Evolutionary conservation across 2,329 filamentous ascomycete genomes (phyloP), one percentile per base, ranked within the genome.

Genomic region (Claviceps spartinae): DNA sequence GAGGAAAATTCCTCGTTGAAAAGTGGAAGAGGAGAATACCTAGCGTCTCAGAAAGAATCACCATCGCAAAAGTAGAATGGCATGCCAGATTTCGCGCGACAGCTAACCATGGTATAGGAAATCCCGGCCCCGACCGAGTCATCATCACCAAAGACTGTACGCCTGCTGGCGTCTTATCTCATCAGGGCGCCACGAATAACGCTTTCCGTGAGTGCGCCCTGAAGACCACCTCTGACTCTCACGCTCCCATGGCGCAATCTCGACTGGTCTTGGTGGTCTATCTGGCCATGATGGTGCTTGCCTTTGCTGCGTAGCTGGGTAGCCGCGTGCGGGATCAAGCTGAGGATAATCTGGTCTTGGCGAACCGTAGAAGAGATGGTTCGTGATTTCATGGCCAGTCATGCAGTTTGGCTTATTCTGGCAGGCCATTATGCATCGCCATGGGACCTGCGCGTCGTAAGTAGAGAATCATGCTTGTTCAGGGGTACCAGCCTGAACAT

Each of bases 151-250:
- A 62, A 0, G 55, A 67, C 11, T 73, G 79, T 56, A 57, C 72
- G 53, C 70, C 74, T 38, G 81, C 78, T n/a, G 81, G 79, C 42
- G 69, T 73, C 44, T 82, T 85, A 54, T 85, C 82, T 1, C 82
- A 85, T 60, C 51, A 45, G 30, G 53, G 48, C 14, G 44, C 53
- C 30, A 48, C 6, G 5, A 46, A 48, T 18, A 54, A 54, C 14
- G 45, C 43, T n/a, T 54, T 54, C 18, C 43, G 41, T 38, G 48
- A 50, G 40, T 54, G 53, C 44, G 41, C 14, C 8, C 24, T 52
- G 16, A 54, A 48, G 34, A 14, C 40, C 2, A 42, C 52, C 5
- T 30, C 49, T 30, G 7, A 46, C 26, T 18, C 52, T 3, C 16
- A 47, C 6, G n/a, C 34, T 16, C 18, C 24, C 18, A n/a, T 26